Evolutionary conservation across 2,329 filamentous ascomycete species (phyloP).

Genomic region (Dothideomycetes sp.): DNA sequence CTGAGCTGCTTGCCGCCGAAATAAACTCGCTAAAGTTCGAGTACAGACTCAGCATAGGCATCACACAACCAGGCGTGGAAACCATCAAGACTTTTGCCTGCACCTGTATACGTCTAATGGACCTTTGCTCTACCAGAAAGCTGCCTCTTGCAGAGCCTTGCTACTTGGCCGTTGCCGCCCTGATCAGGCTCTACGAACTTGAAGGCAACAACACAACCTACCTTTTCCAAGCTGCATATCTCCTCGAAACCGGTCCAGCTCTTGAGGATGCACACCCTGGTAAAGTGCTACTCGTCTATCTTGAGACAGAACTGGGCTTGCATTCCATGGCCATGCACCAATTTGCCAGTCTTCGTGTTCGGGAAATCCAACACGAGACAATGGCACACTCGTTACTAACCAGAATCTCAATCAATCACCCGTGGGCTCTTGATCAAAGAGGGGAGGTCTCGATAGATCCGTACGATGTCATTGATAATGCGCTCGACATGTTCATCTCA

Average conservation of each 20-base stretch:
- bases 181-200: conserved; percentile 21
- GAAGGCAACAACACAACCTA: conserved; percentile 15
- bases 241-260: conserved; percentile 20
- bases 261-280: conserved; percentile 23
- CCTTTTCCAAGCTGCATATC: conserved; percentile 24
- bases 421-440: conserved; percentile 16
- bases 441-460: conserved; percentile 19
- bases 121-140: conserved; percentile 14
- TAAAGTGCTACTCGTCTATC: conserved; percentile 26
- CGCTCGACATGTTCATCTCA: conserved; percentile 23
- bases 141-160: conserved; percentile 22
- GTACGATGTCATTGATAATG: conserved; percentile 20
- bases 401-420: conserved; percentile 24
- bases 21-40: conserved; percentile 19
- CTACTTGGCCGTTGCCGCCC: conserved; percentile 26
- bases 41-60: conserved; percentile 17
- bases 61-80: conserved; percentile 10
- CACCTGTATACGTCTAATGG: conserved; percentile 21
- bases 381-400: conserved; percentile 28
- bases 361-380: conserved; percentile 30
- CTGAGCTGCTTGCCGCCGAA: conserved; percentile 19
- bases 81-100: conserved; percentile 18
- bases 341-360: conserved; percentile 26
- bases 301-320: conserved; percentile 27
- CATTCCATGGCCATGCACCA: conserved; percentile 23